Conservation (phyloP, 345 rosid genomes). For the Murraya paniculata region DNA sequence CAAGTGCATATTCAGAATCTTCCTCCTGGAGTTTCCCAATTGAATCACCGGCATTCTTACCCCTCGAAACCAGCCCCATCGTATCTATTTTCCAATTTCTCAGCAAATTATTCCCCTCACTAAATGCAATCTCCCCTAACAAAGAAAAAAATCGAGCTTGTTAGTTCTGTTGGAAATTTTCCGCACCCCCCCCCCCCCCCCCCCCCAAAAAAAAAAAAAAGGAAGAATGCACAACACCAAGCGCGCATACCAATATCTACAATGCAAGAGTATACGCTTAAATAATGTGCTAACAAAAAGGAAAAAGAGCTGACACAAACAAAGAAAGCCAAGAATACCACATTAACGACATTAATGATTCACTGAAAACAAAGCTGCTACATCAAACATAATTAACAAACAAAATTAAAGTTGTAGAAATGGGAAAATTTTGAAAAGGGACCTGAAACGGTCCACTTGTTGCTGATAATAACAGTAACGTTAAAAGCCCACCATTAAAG, state of each 20-base stretch:
- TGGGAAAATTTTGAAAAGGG: background rate
- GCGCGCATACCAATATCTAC: no score
- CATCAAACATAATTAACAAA: constrained; percentile 2
- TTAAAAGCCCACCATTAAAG: constrained; percentile 96
- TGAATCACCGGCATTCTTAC: background rate
- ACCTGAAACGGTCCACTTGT: constrained; percentile 99
- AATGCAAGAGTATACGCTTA: no score
- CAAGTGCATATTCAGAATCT: background rate
- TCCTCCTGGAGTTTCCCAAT: background rate
- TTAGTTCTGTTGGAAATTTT: no score
- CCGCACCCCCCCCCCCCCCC: no score
- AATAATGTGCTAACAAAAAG: no score
- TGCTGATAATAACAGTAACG: constrained; percentile 94
- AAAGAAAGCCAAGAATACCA: background rate
- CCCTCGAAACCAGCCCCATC: background rate
- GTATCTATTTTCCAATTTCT: background rate
- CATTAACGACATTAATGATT: background rate
- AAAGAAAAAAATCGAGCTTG: background rate
- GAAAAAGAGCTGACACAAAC: background rate
- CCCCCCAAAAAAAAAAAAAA: no score
- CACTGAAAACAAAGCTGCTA: background rate
- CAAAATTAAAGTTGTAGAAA: constrained; percentile 35
- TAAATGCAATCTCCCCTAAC: background rate
- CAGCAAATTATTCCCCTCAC: background rate
- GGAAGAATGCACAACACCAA: no score